Evolutionary conservation across 106 monocot genomes (phyloP), one percentile per base, ranked within the genome.

Genomic region (Apostasia shenzhenica): DNA sequence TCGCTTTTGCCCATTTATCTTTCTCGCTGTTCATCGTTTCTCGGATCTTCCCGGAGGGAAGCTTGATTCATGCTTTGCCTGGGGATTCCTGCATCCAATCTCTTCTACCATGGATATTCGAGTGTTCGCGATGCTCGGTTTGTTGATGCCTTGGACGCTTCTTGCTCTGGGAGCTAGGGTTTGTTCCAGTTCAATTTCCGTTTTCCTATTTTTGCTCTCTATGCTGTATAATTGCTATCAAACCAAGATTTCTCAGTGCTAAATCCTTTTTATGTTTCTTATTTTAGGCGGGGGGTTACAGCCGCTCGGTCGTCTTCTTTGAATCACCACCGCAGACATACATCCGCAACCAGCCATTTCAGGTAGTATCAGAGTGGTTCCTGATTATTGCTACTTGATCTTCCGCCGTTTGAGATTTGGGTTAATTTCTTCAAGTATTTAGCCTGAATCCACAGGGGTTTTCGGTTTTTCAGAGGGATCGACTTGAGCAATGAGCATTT

Each of bases 241-340:
- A 13, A 4, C 46, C 2, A 65, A 48, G 8, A 8, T 7, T 14
- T 14, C 11, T 65, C 48, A 26, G 45, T 1, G 2, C 42, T 4
- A 65, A 48, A 2, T 48, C 7, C 37, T 65, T 65, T 65, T 6
- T 26, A 1, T 47, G 65, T 7, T 65, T 65, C 38, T 65, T 48
- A 48, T 48, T 65, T 65, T 14, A 65, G 65, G 65, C 1, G 26
- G 65, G 48, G 48, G 48, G 48, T 12, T 8, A 2, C 37, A 65
- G 65, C 42, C 65, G 48, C 26, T 65, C 65, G 14, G 65, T 65
- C 6, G 37, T 37, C 48, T 48, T 65, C 42, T 65, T 65, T 65
- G 65, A 65, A 26, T 65, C 65, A 26, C 65, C 46, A 37, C 14
- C 65, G 5, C 48, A 65, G 48, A 48, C 48, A 37, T 65, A 65